Evolutionary conservation across 2,329 filamentous ascomycete genomes (phyloP).

Genomic region (Trichoderma polysporum): DNA sequence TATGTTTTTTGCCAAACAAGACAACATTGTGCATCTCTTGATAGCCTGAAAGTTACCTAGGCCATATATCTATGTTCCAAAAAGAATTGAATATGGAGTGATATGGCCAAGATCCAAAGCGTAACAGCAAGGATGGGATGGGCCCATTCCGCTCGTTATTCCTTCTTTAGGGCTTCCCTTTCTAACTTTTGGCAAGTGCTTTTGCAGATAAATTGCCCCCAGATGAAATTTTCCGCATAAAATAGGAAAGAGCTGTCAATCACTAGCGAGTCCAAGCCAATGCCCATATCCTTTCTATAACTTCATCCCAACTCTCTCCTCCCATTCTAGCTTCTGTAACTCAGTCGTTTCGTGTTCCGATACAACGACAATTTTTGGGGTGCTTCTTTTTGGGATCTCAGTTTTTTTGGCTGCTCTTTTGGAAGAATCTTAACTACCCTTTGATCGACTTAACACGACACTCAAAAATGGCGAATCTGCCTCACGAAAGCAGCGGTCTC

Average conservation of each 20-base stretch:
- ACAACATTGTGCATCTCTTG: not conserved
- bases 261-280: not conserved
- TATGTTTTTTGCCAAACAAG: not conserved
- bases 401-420: constrained; percentile 31
- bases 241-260: not conserved
- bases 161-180: not conserved
- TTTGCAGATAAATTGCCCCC: not conserved
- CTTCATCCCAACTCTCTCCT: not conserved
- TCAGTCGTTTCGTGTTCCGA: not conserved
- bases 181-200: not conserved
- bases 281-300: not conserved
- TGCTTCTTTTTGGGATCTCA: constrained; percentile 25
- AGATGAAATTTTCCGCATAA: not conserved
- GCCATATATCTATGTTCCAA: not conserved
- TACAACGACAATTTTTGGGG: constrained; percentile 19
- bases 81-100: not conserved
- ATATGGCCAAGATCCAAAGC: too few relatives aligned
- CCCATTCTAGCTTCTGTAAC: not conserved
- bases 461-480: not conserved
- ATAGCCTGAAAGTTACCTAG: not conserved
- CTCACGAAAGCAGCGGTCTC: not conserved
- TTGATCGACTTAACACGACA: constrained; percentile 23
- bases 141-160: not conserved
- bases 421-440: constrained; percentile 28
- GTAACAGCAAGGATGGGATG: not conserved